A percentile compares a stretch with the other conserved stretches of the same genome.
These are phyloP conservation scores for Brassica nigra DNA, from an alignment of 345 rosid species.

Conservation along the genomic window DNA sequence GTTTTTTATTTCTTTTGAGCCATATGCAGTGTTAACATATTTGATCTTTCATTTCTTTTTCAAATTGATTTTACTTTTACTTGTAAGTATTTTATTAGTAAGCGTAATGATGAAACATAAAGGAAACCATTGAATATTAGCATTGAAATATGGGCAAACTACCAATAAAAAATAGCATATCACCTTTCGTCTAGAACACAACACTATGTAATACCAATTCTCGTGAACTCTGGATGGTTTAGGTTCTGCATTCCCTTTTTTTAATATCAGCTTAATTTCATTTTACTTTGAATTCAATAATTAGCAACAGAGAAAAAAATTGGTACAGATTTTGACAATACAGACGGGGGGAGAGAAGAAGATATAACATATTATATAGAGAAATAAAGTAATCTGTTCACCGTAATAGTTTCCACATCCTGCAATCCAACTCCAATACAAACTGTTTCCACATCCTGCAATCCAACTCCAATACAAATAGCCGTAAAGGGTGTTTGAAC, in stretches of 20 bases:
- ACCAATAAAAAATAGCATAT: background rate
- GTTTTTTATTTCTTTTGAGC: too few relatives aligned
- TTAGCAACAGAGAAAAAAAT: background rate
- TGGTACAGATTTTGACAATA: background rate
- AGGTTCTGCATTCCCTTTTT: background rate
- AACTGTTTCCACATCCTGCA: background rate
- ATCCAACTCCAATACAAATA: background rate
- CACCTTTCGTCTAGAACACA: background rate
- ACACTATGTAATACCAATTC: background rate
- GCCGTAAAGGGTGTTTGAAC: conserved; percentile 46
- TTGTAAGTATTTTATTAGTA: background rate
- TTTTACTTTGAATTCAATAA: background rate
- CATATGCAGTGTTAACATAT: too few relatives aligned
- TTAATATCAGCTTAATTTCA: background rate
- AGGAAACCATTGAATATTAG: background rate
- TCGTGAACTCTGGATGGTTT: background rate
- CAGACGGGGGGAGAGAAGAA: background rate
- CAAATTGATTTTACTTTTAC: background rate
- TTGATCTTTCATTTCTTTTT: background rate
- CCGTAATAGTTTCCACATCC: background rate
- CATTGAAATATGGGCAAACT: background rate
- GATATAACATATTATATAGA: background rate
- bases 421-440: background rate
- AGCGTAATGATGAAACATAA: background rate
- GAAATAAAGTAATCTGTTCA: background rate